These are phyloP conservation scores for Arthrobotrys musiformis DNA, from an alignment of 2,329 filamentous ascomycete genomes.

Conservation along the genomic window DNA sequence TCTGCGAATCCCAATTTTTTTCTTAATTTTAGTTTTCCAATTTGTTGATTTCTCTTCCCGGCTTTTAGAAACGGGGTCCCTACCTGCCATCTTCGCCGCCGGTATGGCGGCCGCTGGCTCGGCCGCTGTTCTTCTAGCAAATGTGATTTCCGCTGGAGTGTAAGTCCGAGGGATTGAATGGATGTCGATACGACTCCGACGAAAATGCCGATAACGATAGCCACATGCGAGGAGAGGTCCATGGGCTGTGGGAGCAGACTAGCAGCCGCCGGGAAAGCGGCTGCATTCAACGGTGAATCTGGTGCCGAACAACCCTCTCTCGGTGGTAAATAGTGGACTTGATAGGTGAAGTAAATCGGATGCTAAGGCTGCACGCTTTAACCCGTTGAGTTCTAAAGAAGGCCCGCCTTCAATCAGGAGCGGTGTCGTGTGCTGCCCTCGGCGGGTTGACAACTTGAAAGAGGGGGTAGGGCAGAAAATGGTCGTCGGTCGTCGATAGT, in stretches of 20 bases:
- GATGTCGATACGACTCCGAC: constrained; percentile 94
- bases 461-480: background rate
- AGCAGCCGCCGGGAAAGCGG: constrained; percentile 20
- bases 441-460: background rate
- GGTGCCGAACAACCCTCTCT: constrained; percentile 1
- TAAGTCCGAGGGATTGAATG: constrained; percentile 92
- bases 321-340: background rate
- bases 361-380: background rate
- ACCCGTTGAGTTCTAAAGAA: background rate
- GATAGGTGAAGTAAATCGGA: background rate
- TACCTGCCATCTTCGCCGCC: constrained; percentile 87
- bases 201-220: constrained; percentile 86
- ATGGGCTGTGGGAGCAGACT: constrained; percentile 75
- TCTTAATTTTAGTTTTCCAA: background rate
- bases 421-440: background rate
- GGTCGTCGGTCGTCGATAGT: background rate
- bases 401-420: background rate
- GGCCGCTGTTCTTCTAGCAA: constrained; percentile 96
- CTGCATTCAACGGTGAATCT: constrained; percentile 16
- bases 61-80: constrained; percentile 59
- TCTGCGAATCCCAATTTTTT: constrained; percentile 57
- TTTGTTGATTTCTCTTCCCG: background rate
- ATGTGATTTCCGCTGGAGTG: constrained; percentile 96
- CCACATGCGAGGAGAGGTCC: constrained; percentile 80
- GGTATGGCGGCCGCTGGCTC: constrained; percentile 83